Evolutionary conservation across 2,329 filamentous ascomycete species (phyloP), one percentile per base, ranked within the genome.

Genomic region (Orbilia oligospora): DNA sequence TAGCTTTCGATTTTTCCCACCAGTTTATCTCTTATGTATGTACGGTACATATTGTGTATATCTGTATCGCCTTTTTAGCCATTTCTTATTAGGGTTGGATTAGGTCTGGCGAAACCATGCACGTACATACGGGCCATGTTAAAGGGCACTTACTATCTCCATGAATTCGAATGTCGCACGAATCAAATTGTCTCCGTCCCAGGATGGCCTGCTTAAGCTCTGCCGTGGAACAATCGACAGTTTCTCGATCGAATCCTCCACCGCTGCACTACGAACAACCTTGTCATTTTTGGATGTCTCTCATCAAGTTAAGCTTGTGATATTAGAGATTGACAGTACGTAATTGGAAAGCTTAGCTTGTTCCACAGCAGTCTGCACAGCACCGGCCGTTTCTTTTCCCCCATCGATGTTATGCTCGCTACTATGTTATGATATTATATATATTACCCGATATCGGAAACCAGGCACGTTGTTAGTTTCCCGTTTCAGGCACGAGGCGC

Each of bases 371-470:
- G 55, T 51, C 67, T 73, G 51, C 70, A 72, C 70, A 66, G 41
- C 70, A 58, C 44, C 20, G 8, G 14, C 46, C 6, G 1, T 5
- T 5, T 22, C 24, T 46, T 46, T 46, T 46, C 3, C n/a, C n/a
- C n/a, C 1, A 30, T 30, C 27, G 27, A 30, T 30, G 27, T 3
- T 46, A 16, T 46, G 3, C 10, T 14, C n/a, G n/a, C n/a, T n/a
- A n/a, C n/a, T n/a, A n/a, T n/a, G n/a, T n/a, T n/a, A n/a, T n/a
- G n/a, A 9, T 14, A 6, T 46, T 5, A 18, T 46, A n/a, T 18
- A 41, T 41, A n/a, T 55, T 58, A 44, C 53, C 64, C 71, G 71
- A 75, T 69, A 75, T 75, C 71, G 71, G 71, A 69, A 75, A 69
- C 24, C 51, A 36, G 64, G 71, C 71, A 75, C 64, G 71, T 41